A percentile compares a stretch with the other conserved stretches of the same genome.
phyloP scores from a whole-genome alignment of 2,329 filamentous ascomycete genomes.

The Fusarium citri region DNA sequence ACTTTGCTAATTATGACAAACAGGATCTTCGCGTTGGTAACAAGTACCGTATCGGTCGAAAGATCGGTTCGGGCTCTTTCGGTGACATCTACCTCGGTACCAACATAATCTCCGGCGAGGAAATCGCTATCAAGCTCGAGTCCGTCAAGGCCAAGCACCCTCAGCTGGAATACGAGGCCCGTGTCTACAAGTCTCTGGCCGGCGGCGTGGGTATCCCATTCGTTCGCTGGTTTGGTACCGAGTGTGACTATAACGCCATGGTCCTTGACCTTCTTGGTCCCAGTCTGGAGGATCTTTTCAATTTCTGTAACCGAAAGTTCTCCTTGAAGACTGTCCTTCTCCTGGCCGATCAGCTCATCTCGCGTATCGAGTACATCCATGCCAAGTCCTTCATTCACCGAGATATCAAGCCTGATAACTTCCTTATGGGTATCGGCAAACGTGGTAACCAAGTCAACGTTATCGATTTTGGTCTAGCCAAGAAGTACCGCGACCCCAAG shows the following conservation, averaged over 20 bases:
- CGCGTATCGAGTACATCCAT: constrained; percentile 99
- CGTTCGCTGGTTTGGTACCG: constrained; percentile 98
- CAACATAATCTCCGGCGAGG: constrained; percentile 99
- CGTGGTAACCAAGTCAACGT: constrained; percentile 99
- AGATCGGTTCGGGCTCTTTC: constrained; percentile 97
- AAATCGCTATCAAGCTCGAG: constrained; percentile 99
- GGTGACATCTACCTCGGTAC: constrained; percentile 99
- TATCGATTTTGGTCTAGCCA: constrained; percentile 98
- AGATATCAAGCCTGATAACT: constrained; percentile 99
- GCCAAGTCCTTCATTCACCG: constrained; percentile 99
- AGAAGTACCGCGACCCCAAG: constrained; percentile 99
- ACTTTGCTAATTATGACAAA: constrained; percentile 32
- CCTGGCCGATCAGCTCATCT: constrained; percentile 97
- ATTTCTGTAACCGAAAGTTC: constrained; percentile 99
- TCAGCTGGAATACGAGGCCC: constrained; percentile 97
- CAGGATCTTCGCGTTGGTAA: constrained; percentile 99
- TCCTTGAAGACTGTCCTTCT: constrained; percentile 98
- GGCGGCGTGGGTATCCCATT: constrained; percentile 98
- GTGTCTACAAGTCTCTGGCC: constrained; percentile 89
- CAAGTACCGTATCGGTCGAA: constrained; percentile 99
- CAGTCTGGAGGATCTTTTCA: constrained; percentile 97
- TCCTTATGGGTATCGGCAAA: constrained; percentile 99
- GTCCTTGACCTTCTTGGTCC: constrained; percentile 96
- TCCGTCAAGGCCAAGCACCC: constrained; percentile 99
- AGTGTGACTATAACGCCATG: constrained; percentile 99